These are phyloP conservation scores for Globisporangium paddicum DNA, from an alignment of 352 stramenopile genomes.

Conservation along the genomic window DNA sequence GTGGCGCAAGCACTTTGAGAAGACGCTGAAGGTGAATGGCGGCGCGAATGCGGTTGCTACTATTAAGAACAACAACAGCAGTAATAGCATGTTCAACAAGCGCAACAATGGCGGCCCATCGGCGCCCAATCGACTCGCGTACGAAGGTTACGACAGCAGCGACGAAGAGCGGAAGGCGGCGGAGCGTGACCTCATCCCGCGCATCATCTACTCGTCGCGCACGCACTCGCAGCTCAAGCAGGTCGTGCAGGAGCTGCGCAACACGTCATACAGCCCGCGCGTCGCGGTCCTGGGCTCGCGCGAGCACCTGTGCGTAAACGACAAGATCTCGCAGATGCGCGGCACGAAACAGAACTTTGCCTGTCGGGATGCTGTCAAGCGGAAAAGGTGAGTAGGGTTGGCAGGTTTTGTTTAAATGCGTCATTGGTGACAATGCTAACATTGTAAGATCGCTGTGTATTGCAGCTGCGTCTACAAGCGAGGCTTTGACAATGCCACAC, in stretches of 20 bases:
- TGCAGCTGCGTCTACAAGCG: slow-evolving; percentile 71
- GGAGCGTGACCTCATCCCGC: slow-evolving; percentile 50
- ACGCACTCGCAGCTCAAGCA: slow-evolving; percentile 98
- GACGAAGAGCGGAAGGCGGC: slow-evolving; percentile 17
- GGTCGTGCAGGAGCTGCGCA: slow-evolving; percentile 95
- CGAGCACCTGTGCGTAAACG: slow-evolving; percentile 97
- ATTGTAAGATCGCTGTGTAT: not conserved
- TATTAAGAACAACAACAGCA: slow-evolving; percentile 3
- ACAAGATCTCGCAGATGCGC: slow-evolving; percentile 86
- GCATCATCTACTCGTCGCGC: slow-evolving; percentile 98
- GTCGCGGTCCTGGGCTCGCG: slow-evolving; percentile 91
- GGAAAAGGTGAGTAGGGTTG: slow-evolving; percentile 66
- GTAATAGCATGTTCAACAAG: slow-evolving; percentile 8
- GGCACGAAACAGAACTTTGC: slow-evolving; percentile 86
- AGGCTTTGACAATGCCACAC: slow-evolving; percentile 63
- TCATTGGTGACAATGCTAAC: not conserved
- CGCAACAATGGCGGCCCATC: slow-evolving; percentile 3
- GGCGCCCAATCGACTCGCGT: slow-evolving; percentile 21
- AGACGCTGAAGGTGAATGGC: slow-evolving; percentile 25
- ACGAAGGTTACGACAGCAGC: slow-evolving; percentile 40
- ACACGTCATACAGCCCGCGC: slow-evolving; percentile 90
- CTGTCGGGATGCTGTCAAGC: slow-evolving; percentile 82
- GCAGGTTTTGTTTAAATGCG: no score
- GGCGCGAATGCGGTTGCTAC: not conserved
- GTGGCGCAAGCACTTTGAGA: slow-evolving; percentile 86